Evolutionary conservation across 139 green algal species (phyloP), one percentile per base, ranked within the genome.

Genomic region (Raphidocelis subcapitata): DNA sequence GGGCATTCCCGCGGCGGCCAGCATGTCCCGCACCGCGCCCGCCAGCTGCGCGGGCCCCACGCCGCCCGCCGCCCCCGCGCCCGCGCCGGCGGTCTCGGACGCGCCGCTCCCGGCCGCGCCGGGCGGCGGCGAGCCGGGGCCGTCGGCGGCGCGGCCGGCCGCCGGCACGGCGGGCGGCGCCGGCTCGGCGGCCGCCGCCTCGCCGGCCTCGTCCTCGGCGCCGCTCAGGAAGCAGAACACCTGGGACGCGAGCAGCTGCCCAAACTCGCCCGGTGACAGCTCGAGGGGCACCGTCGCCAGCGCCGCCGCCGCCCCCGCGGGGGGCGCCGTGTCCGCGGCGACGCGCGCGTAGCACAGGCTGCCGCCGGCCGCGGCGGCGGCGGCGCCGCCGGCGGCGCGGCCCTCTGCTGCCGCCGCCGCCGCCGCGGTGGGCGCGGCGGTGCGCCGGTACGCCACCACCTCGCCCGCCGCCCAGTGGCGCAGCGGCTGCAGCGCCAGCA

Each of bases 1-100:
- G 10, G 89, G 87, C 75, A 92, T 73, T 16, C 80, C 85, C 14
- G 86, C 89, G 5, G 85, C 81, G 2, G 63, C 65, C 75, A 94
- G 66, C 81, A 94, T 83, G 28, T 94, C 84, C 2, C 59, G 49
- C 54, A 94, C 82, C 15, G 87, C 87, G 8, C 64, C 46, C 16
- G 81, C 75, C 44, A 91, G 65, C 81, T 92, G 81, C 2, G 36
- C 60, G 0, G 83, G 28, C 15, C 67, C 49, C 5, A 86, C 83
- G 1, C 37, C n/a, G 24, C 15, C 54, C 62, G 2, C 37, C 35
- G 32, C 46, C 31, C 65, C 23, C 1, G 51, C 64, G 10, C 64
- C 20, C 0, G 31, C 41, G 5, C 23, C 62, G 46, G 46, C 44
- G 23, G 3, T 28, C 8, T 56, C 47, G 28, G 2, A 31, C 24